These are phyloP conservation scores for Colletotrichum viniferum DNA, from an alignment of 2,329 filamentous ascomycete species.

Conservation along the genomic window DNA sequence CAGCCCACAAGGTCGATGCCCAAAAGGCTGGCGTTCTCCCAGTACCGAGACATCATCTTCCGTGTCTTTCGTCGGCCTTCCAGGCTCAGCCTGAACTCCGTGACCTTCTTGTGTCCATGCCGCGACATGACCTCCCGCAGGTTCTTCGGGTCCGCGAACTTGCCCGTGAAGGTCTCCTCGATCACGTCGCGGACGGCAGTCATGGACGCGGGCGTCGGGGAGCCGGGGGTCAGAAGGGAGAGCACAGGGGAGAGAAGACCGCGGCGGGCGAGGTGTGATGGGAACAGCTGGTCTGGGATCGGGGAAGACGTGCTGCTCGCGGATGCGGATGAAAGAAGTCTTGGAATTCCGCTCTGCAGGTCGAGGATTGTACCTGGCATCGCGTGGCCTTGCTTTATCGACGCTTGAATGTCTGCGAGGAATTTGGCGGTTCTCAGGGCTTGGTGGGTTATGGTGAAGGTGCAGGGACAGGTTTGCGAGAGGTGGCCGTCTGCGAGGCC, in stretches of 20 bases:
- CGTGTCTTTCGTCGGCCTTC: constrained; percentile 35
- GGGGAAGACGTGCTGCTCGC: background rate
- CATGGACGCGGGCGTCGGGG: background rate
- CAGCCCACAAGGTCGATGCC: constrained; percentile 43
- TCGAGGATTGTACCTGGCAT: constrained; percentile 66
- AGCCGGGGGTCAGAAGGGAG: background rate
- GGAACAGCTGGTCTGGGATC: constrained; percentile 16
- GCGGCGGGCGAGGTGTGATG: constrained; percentile 7
- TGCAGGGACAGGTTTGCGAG: constrained; percentile 47
- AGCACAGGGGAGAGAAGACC: constrained; percentile 6
- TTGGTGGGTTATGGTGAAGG: constrained; percentile 56
- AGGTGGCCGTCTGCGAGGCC: constrained; percentile 60
- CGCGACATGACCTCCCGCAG: constrained; percentile 4
- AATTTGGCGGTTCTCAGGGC: constrained; percentile 63
- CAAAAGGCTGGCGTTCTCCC: constrained; percentile 42
- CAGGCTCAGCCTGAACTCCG: constrained; percentile 7
- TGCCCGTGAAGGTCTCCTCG: constrained; percentile 17
- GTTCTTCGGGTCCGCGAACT: constrained; percentile 7
- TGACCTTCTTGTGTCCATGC: background rate
- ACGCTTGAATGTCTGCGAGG: constrained; percentile 52
- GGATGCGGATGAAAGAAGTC: background rate
- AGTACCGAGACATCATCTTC: constrained; percentile 46
- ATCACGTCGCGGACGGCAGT: constrained; percentile 1
- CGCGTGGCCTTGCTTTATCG: constrained; percentile 47
- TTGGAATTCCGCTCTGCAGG: constrained; percentile 40